Evolutionary conservation across 1,284 basidiomycete genomes (phyloP), one percentile per base, ranked within the genome.

Genomic region (Apiotrichum akiyoshidainum): DNA sequence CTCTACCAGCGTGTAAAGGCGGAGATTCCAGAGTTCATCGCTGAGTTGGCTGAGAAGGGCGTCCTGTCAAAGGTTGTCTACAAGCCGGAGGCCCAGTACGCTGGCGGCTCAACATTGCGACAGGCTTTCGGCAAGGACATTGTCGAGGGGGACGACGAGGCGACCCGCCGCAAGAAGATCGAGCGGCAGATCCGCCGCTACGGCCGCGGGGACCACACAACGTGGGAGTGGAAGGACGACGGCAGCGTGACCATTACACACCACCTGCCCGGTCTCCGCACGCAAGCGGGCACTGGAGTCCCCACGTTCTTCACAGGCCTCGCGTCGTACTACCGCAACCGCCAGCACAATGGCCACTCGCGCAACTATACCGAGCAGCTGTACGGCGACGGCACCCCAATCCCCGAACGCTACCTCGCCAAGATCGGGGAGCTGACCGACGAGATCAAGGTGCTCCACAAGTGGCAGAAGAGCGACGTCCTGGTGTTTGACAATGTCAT

Each of bases 51-150:
- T 6, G 37, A 13, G 4, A 50, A 55, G 26, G 55, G 63, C 22
- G 54, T 63, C 10, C 54, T 60, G 16, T 39, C 21, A 12, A 52
- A 34, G 14, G 59, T 61, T 14, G 44, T 40, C 35, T 57, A 60
- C 49, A 52, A 55, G 46, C 46, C 13, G 5, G 53, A 45, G 12
- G 42, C 49, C 34, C 58, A 58, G 44, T 60, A 59, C 39, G 34
- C 56, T 8, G 59, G 63, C 42, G 53, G 54, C 41, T 55, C 52
- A 21, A 59, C 55, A 4, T 42, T 63, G 17, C 22, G 16, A 11
- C 50, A 63, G 40, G 58, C 64, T n/a, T 65, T 63, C 33, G 63
- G 61, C 16, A 63, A 65, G 45, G 56, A 58, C 4, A 48, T 56
- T 12, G 37, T 37, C 19, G 54, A 52, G 5, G 55, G 46, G 2